Base-by-base conservation (phyloP, 805 yeast genomes). In the Wickerhamomyces subpelliculosus region DNA sequence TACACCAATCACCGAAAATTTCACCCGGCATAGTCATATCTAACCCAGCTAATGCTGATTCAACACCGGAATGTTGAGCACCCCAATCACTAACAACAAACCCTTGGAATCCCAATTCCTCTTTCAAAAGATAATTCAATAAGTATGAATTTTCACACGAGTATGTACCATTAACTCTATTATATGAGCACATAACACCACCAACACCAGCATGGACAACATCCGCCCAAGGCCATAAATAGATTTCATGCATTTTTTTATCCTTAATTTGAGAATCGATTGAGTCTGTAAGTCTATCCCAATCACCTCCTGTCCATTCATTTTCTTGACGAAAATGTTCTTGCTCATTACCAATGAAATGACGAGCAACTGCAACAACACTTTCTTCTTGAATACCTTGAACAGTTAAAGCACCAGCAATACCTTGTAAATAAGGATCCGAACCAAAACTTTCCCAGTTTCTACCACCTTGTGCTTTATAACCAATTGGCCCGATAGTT, bases 21-120 rank as follows among this genome's bases (percentile, higher is more conserved):
- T 72, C 76, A 31, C 78, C 77, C 1, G 84, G 84, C 83, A 78
- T 76, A 11, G 73, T 63, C 81, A 79, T 75, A 55, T 79, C 84
- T 26, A 75, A 56, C 3, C 85, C 85, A 2, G 80, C 67, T 19
- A 74, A 55, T 1, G 73, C 78, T 1, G 79, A 67, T 36, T 67
- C 64, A 5, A 76, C 75, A 6, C 84, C 83, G 8, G 71, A 52
- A 45, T 72, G 78, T 42, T 72, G 78, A 5, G 80, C 83, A n/a
- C 74, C 76, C 81, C 83, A 76, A 50, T 78, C 84, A 21, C 79
- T 67, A 40, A 76, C 70, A n/a, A 78, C 78, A 54, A 75, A 78
- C 0, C 84, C 84, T 57, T 78, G 82, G 49, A 77, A 78, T 0
- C 82, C 83, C 36, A 76, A 55, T 53, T 78, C 82, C 34, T 70